Conservation (phyloP, 768 basidiomycete species). For the Lactarius akahatsu region DNA sequence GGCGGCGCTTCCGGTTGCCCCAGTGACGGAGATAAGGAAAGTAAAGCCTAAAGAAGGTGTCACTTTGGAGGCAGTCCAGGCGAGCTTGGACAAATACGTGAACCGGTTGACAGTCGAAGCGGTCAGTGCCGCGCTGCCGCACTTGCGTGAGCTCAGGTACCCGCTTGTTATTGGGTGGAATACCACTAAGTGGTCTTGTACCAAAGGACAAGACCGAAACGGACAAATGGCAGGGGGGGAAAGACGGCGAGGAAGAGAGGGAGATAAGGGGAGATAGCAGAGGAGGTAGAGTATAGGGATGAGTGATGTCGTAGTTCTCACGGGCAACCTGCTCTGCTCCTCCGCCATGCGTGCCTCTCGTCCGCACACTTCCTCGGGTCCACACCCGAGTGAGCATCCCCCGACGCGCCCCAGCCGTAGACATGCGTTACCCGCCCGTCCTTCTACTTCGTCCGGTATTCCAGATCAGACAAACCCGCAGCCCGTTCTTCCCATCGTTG, state of each 20-base stretch:
- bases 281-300: neutral
- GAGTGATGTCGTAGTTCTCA: neutral
- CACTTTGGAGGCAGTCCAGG: neutral
- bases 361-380: conserved; percentile 15
- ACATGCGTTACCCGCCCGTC: neutral
- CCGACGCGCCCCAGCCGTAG: conserved; percentile 2
- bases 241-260: neutral
- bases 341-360: conserved; percentile 23
- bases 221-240: neutral
- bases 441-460: conserved; percentile 23
- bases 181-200: neutral
- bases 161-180: conserved; percentile 7
- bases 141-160: too few species aligned
- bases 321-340: neutral
- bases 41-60: conserved; percentile 1
- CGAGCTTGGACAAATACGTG: conserved; percentile 11
- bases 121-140: neutral
- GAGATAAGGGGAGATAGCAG: neutral
- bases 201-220: neutral
- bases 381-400: neutral
- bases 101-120: neutral
- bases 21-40: conserved; percentile 10
- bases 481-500: conserved; percentile 7
- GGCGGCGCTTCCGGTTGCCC: conserved; percentile 10
- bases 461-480: conserved; percentile 10